A percentile compares a stretch with the other conserved stretches of the same genome.
These are phyloP conservation scores for Mercurialis annua DNA, from an alignment of 345 rosid species.

Conservation along the genomic window DNA sequence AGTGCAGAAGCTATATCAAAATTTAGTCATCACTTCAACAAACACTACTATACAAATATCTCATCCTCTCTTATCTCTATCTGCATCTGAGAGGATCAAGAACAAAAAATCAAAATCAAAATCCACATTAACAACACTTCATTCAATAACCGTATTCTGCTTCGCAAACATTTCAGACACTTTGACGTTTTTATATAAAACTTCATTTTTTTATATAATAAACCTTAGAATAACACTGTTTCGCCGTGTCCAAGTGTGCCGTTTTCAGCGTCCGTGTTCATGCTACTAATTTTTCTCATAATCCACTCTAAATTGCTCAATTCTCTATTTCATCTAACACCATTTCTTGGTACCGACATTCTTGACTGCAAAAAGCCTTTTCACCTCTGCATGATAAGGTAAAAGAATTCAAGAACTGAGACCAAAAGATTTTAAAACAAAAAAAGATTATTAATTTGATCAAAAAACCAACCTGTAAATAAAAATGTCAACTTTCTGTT, in stretches of 20 bases:
- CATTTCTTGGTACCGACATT: slow-evolving; percentile 78
- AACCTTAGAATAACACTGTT: too few relatives aligned
- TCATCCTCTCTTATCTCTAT: slow-evolving; percentile 39
- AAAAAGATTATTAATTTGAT: not conserved
- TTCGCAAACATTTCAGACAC: too few relatives aligned
- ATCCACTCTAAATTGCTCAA: not conserved
- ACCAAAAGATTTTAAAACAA: too few relatives aligned
- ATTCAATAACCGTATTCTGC: too few relatives aligned
- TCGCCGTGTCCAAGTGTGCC: too few relatives aligned
- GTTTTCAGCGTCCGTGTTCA: too few relatives aligned
- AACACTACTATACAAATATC: slow-evolving; percentile 23
- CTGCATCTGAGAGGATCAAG: slow-evolving; percentile 25
- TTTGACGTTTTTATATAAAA: too few relatives aligned
- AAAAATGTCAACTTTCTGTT: slow-evolving; percentile 50
- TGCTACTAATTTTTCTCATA: too few relatives aligned
- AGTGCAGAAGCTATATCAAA: slow-evolving; percentile 13
- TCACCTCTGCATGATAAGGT: slow-evolving; percentile 60
- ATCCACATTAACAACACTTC: not conserved
- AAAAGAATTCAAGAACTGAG: not conserved
- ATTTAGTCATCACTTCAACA: slow-evolving; percentile 12
- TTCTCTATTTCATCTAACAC: slow-evolving; percentile 41
- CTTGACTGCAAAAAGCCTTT: slow-evolving; percentile 72
- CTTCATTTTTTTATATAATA: too few relatives aligned
- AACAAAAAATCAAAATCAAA: not conserved
- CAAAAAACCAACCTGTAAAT: slow-evolving; percentile 60